These are phyloP conservation scores for Cryomyces minteri DNA, from an alignment of 495 filamentous ascomycete species.

Conservation along the genomic window DNA sequence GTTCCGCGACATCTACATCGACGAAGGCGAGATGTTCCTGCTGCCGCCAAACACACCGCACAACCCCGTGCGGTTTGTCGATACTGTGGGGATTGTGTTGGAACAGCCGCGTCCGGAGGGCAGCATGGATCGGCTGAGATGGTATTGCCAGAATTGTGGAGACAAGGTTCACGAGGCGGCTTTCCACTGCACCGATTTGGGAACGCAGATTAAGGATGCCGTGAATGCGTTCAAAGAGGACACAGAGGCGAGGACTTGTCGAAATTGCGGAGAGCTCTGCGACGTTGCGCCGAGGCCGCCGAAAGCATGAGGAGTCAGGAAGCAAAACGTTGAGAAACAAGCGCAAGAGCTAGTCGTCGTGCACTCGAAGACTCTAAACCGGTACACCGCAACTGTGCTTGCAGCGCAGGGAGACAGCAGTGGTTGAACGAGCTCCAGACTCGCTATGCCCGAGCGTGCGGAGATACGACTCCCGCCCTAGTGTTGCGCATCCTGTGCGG, in stretches of 20 bases:
- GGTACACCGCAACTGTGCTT: no score
- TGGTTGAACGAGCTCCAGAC: no score
- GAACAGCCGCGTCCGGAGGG: slow-evolving; percentile 63
- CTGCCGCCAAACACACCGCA: slow-evolving; percentile 82
- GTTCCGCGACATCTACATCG: slow-evolving; percentile 74
- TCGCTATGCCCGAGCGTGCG: no score
- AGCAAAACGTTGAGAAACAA: no score
- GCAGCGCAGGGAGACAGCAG: no score
- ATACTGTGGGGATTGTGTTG: slow-evolving; percentile 69
- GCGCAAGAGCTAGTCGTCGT: no score
- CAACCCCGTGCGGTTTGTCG: slow-evolving; percentile 48
- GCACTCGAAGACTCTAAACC: no score
- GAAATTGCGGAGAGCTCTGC: slow-evolving; percentile 58
- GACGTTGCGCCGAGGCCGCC: slow-evolving; percentile 19
- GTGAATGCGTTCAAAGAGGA: slow-evolving; percentile 65
- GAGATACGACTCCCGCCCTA: no score
- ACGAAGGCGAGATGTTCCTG: slow-evolving; percentile 88
- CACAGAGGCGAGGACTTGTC: slow-evolving; percentile 56
- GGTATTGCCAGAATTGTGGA: slow-evolving; percentile 67
- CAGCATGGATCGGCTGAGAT: slow-evolving; percentile 62
- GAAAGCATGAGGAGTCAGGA: neutral
- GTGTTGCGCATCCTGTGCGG: no score
- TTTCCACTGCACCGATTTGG: slow-evolving; percentile 82
- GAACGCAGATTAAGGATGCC: slow-evolving; percentile 92
- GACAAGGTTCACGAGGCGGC: slow-evolving; percentile 66